Evolutionary conservation across 2,329 filamentous ascomycete genomes (phyloP), one percentile per base, ranked within the genome.

Genomic region (Dissoconium aciculare): DNA sequence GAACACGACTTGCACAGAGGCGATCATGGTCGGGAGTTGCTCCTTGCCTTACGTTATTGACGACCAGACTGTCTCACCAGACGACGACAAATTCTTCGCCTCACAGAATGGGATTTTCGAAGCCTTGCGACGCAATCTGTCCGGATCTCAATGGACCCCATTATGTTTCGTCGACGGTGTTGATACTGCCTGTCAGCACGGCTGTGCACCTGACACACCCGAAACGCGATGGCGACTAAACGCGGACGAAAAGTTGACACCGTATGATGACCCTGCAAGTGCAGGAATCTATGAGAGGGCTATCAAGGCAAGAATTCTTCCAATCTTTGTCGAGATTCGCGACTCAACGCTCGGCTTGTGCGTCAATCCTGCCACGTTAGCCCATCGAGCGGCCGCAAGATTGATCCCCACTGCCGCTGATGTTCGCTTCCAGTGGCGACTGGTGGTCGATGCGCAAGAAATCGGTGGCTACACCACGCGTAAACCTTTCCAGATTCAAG

Each of bases 251-350:
- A 52, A 51, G 19, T 42, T 64, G 12, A 52, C 51, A 10, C 56
- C 64, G 1, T 63, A 61, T 28, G 70, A 73, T 42, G 59, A 72
- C 38, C 55, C 64, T 0, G 39, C 53, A 30, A 54, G 59, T 32
- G 67, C 69, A 27, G 60, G 58, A 0, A 37, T 45, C 0, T 72
- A 63, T 38, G 70, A 74, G 43, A 51, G 53, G 25, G 53, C 55
- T 3, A 48, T 70, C 13, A 73, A 72, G 41, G 37, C 46, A n/a
- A 53, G 62, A 11, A 65, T 67, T 2, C n/a, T 29, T 3, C 25
- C 45, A 2, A 33, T 53, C 2, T 25, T 43, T 10, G 27, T 52
- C 1, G 26, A 40, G 10, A 17, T 13, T 9, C 24, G 4, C n/a
- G 4, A 26, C 6, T 10, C 15, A 11, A 15, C 32, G 2, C 12